These are phyloP conservation scores for Mrakia frigida DNA, from an alignment of 768 basidiomycete species.

Conservation along the genomic window DNA sequence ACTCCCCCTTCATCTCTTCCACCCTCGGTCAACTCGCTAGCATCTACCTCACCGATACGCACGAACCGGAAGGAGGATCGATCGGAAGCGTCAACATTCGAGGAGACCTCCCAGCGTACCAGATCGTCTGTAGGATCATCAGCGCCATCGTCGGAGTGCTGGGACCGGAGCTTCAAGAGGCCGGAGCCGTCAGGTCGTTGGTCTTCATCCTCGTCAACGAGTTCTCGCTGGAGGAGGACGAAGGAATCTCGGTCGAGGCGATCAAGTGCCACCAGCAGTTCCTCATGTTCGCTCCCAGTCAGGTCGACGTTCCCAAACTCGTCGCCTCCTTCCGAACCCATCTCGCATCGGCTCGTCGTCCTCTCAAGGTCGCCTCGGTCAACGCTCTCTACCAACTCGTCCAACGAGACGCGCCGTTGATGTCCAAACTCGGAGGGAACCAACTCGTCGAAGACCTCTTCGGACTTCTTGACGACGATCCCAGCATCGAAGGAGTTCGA, in stretches of 20 bases:
- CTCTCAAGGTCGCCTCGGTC: conserved; percentile 88
- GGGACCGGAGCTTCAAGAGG: conserved; percentile 92
- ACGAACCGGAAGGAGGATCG: conserved; percentile 87
- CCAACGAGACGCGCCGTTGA: conserved; percentile 82
- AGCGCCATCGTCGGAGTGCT: conserved; percentile 89
- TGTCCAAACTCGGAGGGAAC: conserved; percentile 92
- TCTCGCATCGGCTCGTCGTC: conserved; percentile 71
- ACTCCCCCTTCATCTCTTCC: conserved; percentile 77
- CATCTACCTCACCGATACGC: conserved; percentile 80
- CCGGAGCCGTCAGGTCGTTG: conserved; percentile 66
- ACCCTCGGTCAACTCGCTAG: conserved; percentile 87
- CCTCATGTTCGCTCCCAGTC: conserved; percentile 87
- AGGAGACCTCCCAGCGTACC: conserved; percentile 86
- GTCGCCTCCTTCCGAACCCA: conserved; percentile 72
- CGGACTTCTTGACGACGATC: conserved; percentile 89
- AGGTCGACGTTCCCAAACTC: conserved; percentile 72
- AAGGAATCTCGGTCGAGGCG: conserved; percentile 82
- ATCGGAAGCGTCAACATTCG: conserved; percentile 74
- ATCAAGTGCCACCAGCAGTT: conserved; percentile 95
- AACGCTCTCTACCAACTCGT: conserved; percentile 95
- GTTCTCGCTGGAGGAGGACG: conserved; percentile 77
- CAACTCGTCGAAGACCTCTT: conserved; percentile 90
- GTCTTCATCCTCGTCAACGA: conserved; percentile 79
- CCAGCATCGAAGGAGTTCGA: conserved; percentile 85
- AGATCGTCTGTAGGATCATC: conserved; percentile 82